A percentile compares a stretch with the other conserved stretches of the same genome.
phyloP scores from a whole-genome alignment of 441 rosid species.

The Brassica hybrid region DNA sequence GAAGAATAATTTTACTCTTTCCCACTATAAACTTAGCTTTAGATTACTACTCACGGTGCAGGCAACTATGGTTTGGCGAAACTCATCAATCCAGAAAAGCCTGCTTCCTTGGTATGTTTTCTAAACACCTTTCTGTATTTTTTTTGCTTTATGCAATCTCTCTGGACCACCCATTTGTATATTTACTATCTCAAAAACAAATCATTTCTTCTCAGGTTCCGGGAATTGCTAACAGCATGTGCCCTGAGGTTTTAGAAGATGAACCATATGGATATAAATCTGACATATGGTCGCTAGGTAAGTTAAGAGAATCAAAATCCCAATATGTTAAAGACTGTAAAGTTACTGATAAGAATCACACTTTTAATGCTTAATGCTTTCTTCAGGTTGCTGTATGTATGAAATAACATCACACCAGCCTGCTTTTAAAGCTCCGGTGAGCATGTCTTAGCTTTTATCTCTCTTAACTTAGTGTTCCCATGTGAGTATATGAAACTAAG shows the following conservation, averaged over 20 bases:
- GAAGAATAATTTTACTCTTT: background rate
- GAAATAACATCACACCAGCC: slow-evolving; percentile 96
- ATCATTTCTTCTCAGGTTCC: slow-evolving; percentile 56
- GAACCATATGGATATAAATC: slow-evolving; percentile 93
- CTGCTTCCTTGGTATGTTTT: slow-evolving; percentile 73
- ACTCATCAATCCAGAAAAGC: slow-evolving; percentile 81
- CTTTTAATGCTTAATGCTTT: slow-evolving; percentile 14
- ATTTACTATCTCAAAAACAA: background rate
- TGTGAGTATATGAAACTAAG: slow-evolving; percentile 31
- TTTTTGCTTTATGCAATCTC: background rate
- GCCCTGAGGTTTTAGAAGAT: slow-evolving; percentile 90
- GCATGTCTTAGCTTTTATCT: slow-evolving; percentile 45
- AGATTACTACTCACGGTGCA: slow-evolving; percentile 43
- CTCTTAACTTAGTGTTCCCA: slow-evolving; percentile 13
- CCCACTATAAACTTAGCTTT: slow-evolving; percentile 23
- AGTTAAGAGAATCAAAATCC: slow-evolving; percentile 39
- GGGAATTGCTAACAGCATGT: slow-evolving; percentile 92
- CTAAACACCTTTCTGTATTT: background rate
- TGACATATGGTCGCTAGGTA: slow-evolving; percentile 97
- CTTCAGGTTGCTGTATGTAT: slow-evolving; percentile 94
- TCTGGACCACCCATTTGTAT: background rate
- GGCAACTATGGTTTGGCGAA: slow-evolving; percentile 96
- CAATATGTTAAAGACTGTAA: background rate
- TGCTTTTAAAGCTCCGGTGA: slow-evolving; percentile 87
- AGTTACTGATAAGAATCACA: slow-evolving; percentile 13